Evolutionary conservation across 129 eudicot species (phyloP).

Genomic region (Silybum marianum): DNA sequence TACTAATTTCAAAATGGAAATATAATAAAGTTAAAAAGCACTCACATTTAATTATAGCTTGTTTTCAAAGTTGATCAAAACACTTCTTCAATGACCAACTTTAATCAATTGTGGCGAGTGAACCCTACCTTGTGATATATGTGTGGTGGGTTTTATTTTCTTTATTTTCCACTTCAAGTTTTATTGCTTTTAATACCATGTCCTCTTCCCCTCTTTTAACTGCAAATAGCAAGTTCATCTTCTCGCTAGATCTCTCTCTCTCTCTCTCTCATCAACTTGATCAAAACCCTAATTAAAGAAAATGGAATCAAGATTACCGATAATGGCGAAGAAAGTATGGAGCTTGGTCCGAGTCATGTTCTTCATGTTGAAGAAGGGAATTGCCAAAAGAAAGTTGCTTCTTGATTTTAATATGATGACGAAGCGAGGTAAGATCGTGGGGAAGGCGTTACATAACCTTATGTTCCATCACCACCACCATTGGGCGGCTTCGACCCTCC

Average conservation of each 20-base stretch:
- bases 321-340: slow-evolving; percentile 48
- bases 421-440: slow-evolving; percentile 59
- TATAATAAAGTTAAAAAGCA: not conserved
- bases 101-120: not conserved
- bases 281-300: slow-evolving; percentile 20
- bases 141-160: slow-evolving; percentile 16
- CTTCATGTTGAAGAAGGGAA: slow-evolving; percentile 60
- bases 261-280: not conserved
- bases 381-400: slow-evolving; percentile 51
- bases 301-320: slow-evolving; percentile 51
- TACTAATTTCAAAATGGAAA: not conserved
- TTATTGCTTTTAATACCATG: not conserved
- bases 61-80: slow-evolving; percentile 13
- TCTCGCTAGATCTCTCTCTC: slow-evolving; percentile 9
- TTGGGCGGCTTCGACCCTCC: slow-evolving; percentile 29
- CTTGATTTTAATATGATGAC: slow-evolving; percentile 51
- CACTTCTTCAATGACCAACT: not conserved
- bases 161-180: not conserved
- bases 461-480: slow-evolving; percentile 55
- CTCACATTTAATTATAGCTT: not conserved
- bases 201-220: not conserved
- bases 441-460: slow-evolving; percentile 55
- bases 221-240: not conserved
- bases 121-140: slow-evolving; percentile 12
- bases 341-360: slow-evolving; percentile 38